A percentile compares a stretch with the other conserved stretches of the same genome.
Evolutionary conservation across 2,329 filamentous ascomycete species (phyloP).

Genomic region (Aschersonia sp.): DNA sequence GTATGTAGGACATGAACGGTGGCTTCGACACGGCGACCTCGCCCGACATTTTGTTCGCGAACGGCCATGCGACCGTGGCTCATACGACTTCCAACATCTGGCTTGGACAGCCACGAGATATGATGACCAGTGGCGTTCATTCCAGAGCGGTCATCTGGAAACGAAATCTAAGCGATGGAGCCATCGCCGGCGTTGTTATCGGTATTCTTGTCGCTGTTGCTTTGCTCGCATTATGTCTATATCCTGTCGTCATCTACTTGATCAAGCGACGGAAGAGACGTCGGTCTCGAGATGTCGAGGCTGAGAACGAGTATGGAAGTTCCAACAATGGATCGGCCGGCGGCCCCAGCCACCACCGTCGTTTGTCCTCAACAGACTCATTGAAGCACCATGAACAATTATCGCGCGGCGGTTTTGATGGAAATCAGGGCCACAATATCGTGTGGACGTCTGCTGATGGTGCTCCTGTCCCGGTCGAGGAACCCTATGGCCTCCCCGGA

Average conservation of each 20-base stretch:
- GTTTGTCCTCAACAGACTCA: slow-evolving; percentile 22
- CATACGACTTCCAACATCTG: not conserved
- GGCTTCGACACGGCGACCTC: not conserved
- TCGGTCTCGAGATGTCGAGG: slow-evolving; percentile 6
- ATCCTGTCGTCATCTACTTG: slow-evolving; percentile 21
- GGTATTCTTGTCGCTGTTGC: slow-evolving; percentile 18
- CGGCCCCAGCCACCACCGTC: slow-evolving; percentile 11
- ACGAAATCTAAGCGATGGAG: slow-evolving; percentile 17
- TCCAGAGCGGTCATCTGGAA: slow-evolving; percentile 9
- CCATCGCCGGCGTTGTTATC: slow-evolving; percentile 22
- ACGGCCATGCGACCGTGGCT: not conserved
- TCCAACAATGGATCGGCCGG: slow-evolving; percentile 4
- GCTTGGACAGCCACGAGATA: not conserved
- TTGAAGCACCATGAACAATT: slow-evolving; percentile 16
- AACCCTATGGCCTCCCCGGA: not conserved
- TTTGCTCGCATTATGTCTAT: slow-evolving; percentile 22
- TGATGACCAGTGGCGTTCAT: not conserved
- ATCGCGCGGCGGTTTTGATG: slow-evolving; percentile 10
- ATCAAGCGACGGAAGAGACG: slow-evolving; percentile 17
- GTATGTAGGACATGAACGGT: no score
- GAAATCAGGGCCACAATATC: slow-evolving; percentile 11
- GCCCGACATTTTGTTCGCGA: not conserved
- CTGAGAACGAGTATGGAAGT: not conserved
- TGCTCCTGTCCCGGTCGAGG: not conserved
- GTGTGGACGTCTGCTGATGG: slow-evolving; percentile 10